Percentiles rank a stretch among this genome's conserved stretches.
These are phyloP conservation scores for Candida ovalis DNA, from an alignment of 805 yeast genomes.

Conservation along the genomic window DNA sequence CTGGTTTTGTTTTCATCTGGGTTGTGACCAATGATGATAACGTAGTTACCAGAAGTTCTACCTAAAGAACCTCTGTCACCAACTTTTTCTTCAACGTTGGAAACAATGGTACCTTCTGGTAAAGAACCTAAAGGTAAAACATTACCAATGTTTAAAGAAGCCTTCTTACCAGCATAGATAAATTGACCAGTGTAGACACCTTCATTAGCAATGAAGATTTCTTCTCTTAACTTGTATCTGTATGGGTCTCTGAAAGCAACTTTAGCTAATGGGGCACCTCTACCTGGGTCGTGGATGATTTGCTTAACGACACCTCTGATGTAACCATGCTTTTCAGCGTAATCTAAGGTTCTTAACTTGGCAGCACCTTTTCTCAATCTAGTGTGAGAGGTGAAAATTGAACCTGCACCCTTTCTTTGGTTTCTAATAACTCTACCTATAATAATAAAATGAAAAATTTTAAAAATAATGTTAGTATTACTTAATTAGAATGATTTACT, in stretches of 20 bases:
- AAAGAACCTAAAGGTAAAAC: conserved; percentile 93
- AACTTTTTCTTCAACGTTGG: conserved; percentile 97
- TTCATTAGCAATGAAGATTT: conserved; percentile 98
- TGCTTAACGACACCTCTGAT: conserved; percentile 98
- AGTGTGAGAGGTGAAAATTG: conserved; percentile 99
- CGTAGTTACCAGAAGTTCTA: conserved; percentile 99
- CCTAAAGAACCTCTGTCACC: conserved; percentile 99
- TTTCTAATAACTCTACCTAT: conserved; percentile 99
- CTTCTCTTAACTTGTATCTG: conserved; percentile 96
- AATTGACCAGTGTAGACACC: conserved; percentile 99
- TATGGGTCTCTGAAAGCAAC: conserved; percentile 99
- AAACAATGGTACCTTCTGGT: conserved; percentile 99
- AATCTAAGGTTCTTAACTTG: conserved; percentile 98
- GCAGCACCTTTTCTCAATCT: conserved; percentile 99
- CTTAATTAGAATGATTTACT: not conserved
- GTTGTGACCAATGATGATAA: conserved; percentile 98
- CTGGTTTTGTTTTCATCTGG: conserved; percentile 98
- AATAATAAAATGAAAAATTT: conserved; percentile 1
- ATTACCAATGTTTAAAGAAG: conserved; percentile 95
- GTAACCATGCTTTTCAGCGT: conserved; percentile 99
- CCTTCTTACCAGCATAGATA: conserved; percentile 98
- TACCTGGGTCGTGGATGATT: conserved; percentile 98
- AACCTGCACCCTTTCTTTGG: conserved; percentile 99
- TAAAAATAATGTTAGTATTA: not conserved
- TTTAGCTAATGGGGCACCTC: conserved; percentile 99